A percentile compares a stretch with the other conserved stretches of the same genome.
Conservation (phyloP, 2,329 filamentous ascomycete species). For the Tolypocladium capitatum region DNA sequence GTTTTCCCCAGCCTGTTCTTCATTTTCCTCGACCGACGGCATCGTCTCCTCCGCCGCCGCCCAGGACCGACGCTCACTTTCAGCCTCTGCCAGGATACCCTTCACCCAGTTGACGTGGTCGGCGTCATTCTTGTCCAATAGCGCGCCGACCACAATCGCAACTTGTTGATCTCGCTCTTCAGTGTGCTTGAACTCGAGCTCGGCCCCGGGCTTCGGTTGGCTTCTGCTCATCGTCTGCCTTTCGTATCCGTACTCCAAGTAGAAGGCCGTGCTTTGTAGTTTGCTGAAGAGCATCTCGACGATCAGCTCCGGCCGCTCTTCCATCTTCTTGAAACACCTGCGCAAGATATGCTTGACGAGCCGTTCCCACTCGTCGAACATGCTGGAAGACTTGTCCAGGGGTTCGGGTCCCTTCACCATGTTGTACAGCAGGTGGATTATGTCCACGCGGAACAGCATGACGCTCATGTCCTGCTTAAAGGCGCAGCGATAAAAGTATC, state of each 20-base stretch:
- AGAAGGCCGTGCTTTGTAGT: conserved; percentile 67
- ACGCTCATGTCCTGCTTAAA: conserved; percentile 92
- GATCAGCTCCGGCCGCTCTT: conserved; percentile 72
- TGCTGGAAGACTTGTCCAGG: conserved; percentile 50
- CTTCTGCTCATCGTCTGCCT: conserved; percentile 56
- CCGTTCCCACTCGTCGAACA: conserved; percentile 84
- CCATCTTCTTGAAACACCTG: conserved; percentile 69
- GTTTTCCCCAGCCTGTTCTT: conserved; percentile 12
- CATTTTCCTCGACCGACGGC: conserved; percentile 22
- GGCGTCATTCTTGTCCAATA: conserved; percentile 67
- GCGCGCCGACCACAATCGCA: conserved; percentile 62
- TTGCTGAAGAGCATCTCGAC: conserved; percentile 95
- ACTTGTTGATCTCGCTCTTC: conserved; percentile 60
- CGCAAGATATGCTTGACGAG: conserved; percentile 73
- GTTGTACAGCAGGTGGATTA: conserved; percentile 73
- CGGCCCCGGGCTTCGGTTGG: conserved; percentile 59
- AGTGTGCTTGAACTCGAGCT: conserved; percentile 67
- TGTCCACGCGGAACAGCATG: conserved; percentile 81
- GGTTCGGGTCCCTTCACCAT: conserved; percentile 84
- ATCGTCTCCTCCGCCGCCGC: conserved; percentile 55
- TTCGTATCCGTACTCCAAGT: conserved; percentile 82
- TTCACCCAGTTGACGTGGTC: conserved; percentile 76
- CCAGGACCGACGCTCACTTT: conserved; percentile 65
- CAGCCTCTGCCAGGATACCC: conserved; percentile 52
- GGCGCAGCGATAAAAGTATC: conserved; percentile 84